Conservation (phyloP, 2,329 filamentous ascomycete genomes). For the Sclerotinia sclerotiorum region DNA sequence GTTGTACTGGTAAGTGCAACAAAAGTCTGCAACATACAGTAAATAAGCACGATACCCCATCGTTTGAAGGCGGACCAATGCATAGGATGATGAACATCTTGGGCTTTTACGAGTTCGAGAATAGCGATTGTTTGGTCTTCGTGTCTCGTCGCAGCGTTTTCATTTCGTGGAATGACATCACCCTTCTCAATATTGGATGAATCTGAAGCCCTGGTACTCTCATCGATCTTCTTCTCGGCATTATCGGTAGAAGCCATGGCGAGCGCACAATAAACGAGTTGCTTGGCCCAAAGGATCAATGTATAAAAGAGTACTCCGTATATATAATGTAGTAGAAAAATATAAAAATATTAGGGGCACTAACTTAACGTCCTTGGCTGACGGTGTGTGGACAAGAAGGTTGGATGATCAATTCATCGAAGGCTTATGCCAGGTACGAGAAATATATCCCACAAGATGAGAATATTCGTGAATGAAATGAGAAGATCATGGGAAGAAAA, state of each 20-base stretch:
- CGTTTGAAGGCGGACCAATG: constrained; percentile 37
- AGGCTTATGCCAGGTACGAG: neutral
- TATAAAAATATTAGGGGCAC: constrained; percentile 1
- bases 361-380: constrained; percentile 24
- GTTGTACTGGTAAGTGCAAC: constrained; percentile 36
- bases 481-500: constrained; percentile 12
- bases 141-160: constrained; percentile 18
- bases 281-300: constrained; percentile 1
- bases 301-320: neutral
- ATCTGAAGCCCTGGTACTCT: constrained; percentile 4
- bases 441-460: neutral
- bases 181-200: constrained; percentile 14
- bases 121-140: constrained; percentile 30
- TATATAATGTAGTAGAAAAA: neutral
- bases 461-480: neutral
- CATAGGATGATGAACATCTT: constrained; percentile 37
- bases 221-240: constrained; percentile 20
- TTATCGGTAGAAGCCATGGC: constrained; percentile 20
- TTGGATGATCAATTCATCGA: constrained; percentile 12
- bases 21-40: constrained; percentile 42
- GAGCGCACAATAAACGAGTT: constrained; percentile 7
- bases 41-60: constrained; percentile 32
- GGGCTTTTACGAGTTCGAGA: constrained; percentile 33
- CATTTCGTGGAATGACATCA: constrained; percentile 16
- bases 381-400: constrained; percentile 6